Evolutionary conservation across 257 asterid species (phyloP).

Genomic region (Asclepias syriaca): DNA sequence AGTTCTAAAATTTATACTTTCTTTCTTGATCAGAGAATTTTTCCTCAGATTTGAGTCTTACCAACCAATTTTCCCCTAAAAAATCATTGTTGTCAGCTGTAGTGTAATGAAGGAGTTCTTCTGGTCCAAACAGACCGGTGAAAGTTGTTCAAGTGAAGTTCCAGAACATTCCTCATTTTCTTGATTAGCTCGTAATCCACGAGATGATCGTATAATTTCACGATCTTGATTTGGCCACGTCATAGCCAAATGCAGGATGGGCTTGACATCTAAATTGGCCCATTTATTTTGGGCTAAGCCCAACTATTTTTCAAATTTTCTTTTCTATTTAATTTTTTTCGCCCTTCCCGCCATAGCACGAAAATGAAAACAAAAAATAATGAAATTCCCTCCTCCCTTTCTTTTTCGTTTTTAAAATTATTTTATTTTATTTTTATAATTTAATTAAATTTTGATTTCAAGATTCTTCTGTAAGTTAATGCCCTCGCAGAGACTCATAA

Average conservation of each 20-base stretch:
- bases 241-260: not conserved
- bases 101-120: not conserved
- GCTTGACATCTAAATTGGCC: not conserved
- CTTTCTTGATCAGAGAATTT: not conserved
- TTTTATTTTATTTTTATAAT: not conserved
- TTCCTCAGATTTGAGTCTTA: not conserved
- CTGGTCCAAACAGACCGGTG: not conserved
- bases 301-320: no score
- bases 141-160: not conserved
- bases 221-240: not conserved
- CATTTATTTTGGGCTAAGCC: not conserved
- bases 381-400: not conserved
- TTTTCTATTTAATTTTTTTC: not conserved
- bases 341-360: conserved; percentile 17
- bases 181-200: no score
- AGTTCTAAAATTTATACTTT: not conserved
- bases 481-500: not conserved
- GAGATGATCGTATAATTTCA: not conserved
- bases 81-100: no score
- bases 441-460: not conserved
- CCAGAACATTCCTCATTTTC: not conserved
- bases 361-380: conserved; percentile 4
- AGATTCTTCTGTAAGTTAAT: not conserved
- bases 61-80: not conserved
- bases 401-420: not conserved